A percentile compares a stretch with the other conserved stretches of the same genome.
phyloP scores from a whole-genome alignment of 768 basidiomycete genomes.

The Phylloporus arenicola region DNA sequence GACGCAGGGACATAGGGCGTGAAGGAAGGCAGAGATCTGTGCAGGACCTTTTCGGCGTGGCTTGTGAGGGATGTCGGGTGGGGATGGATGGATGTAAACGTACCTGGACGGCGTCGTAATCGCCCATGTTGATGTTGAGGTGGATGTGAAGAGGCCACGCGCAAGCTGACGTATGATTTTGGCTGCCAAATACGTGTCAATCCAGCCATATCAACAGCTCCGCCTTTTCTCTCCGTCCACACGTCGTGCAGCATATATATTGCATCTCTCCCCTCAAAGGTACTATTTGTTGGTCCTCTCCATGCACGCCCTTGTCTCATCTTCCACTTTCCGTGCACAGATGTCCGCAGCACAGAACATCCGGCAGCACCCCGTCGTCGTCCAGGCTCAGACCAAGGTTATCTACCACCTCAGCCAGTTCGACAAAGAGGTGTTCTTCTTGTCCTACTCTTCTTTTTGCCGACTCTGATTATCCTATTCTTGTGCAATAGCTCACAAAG shows the following conservation, averaged over 20 bases:
- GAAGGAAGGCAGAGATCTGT: conserved; percentile 66
- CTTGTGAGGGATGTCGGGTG: not conserved
- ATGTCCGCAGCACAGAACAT: conserved; percentile 83
- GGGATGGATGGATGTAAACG: conserved; percentile 6
- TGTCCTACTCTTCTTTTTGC: not conserved
- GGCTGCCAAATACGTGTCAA: conserved; percentile 58
- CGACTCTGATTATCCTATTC: not conserved
- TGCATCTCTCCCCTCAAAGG: conserved; percentile 1
- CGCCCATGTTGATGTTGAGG: conserved; percentile 38
- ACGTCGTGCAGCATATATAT: not conserved
- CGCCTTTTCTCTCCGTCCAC: conserved; percentile 21
- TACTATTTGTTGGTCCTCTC: not conserved
- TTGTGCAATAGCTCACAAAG: conserved; percentile 59
- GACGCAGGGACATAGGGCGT: conserved; percentile 60
- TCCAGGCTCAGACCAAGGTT: conserved; percentile 81
- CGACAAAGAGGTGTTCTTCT: conserved; percentile 83
- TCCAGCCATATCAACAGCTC: conserved; percentile 45
- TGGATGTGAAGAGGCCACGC: conserved; percentile 4
- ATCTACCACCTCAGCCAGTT: conserved; percentile 80
- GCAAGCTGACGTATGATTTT: conserved; percentile 39
- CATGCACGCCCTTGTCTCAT: not conserved
- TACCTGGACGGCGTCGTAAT: conserved; percentile 55
- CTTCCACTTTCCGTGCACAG: conserved; percentile 19
- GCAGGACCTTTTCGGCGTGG: conserved; percentile 45
- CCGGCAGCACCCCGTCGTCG: conserved; percentile 81